Evolutionary conservation across 2,329 filamentous ascomycete species (phyloP), one percentile per base, ranked within the genome.

Genomic region (Botrytis tulipae): DNA sequence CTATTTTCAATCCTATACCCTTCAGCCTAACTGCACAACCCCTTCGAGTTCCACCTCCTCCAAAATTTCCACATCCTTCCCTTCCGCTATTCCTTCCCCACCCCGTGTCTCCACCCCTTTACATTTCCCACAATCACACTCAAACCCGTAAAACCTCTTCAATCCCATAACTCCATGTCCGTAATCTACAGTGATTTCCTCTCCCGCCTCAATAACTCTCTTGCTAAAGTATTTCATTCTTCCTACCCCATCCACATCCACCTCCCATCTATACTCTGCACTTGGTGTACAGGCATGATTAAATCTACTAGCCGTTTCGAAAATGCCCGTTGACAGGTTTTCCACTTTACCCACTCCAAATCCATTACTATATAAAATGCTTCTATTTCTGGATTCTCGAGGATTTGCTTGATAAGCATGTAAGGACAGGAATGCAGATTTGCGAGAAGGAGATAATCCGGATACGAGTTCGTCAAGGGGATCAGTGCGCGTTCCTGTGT

Each of bases 101-200:
- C 6, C 54, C 37, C 35, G 35, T 29, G 25, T n/a, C 54, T 32
- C 32, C 59, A 9, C 4, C 46, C 22, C 51, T 48, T 40, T 63
- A 57, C 72, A 73, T 46, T 71, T 74, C 10, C 75, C 75, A 76
- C 79, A 80, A 29, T 48, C 37, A 73, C 79, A 80, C 16, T 77
- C 78, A 74, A 80, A 80, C 2, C 78, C 78, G 74, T 79, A 80
- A 40, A 74, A 76, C 29, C 54, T 74, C 72, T 76, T 75, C 70
- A 79, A 63, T 14, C 61, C 46, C 42, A 51, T 73, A 37, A 60
- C 74, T 22, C 67, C 69, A 68, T 79, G 76, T 22, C 78, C 78
- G 75, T 80, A 80, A 75, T 79, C 76, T 25, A 80, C 74, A 16
- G 76, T 78, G 16, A 80, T 73, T 65, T 80, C 78, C 68, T 80